phyloP scores from a whole-genome alignment of 208 protist genomes.

The Naegleria lovaniensis region DNA sequence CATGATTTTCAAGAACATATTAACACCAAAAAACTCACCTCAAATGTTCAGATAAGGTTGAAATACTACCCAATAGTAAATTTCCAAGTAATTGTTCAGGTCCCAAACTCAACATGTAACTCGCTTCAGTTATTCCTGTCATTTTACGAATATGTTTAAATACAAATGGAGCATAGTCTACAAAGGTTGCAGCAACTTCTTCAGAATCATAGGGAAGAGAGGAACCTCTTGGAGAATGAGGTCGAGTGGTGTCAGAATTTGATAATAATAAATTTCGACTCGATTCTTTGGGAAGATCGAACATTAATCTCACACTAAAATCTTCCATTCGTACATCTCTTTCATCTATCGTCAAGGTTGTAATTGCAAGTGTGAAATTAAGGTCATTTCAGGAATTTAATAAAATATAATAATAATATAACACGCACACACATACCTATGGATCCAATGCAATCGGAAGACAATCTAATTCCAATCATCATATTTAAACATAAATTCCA shows the following conservation, averaged over 20 bases:
- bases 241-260: not conserved
- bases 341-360: not conserved
- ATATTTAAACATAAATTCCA: conserved; percentile 1
- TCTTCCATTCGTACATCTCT: not conserved
- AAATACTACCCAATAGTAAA: not conserved
- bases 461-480: not conserved
- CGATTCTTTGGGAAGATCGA: not conserved
- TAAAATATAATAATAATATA: too few relatives aligned
- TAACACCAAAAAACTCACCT: too few relatives aligned
- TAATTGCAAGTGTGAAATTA: too few relatives aligned
- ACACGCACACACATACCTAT: not conserved
- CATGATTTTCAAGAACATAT: too few relatives aligned
- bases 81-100: not conserved
- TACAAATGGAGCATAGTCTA: conserved; percentile 2
- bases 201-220: not conserved
- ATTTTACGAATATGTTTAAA: not conserved
- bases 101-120: not conserved
- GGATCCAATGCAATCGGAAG: not conserved
- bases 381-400: too few relatives aligned
- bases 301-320: not conserved
- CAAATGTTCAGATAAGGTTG: not conserved
- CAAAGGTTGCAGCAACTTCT: not conserved
- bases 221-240: too few relatives aligned
- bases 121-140: not conserved
- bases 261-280: not conserved